Evolutionary conservation across 306 rosid species (phyloP), one percentile per base, ranked within the genome.

Genomic region (Psophocarpus tetragonolobus): DNA sequence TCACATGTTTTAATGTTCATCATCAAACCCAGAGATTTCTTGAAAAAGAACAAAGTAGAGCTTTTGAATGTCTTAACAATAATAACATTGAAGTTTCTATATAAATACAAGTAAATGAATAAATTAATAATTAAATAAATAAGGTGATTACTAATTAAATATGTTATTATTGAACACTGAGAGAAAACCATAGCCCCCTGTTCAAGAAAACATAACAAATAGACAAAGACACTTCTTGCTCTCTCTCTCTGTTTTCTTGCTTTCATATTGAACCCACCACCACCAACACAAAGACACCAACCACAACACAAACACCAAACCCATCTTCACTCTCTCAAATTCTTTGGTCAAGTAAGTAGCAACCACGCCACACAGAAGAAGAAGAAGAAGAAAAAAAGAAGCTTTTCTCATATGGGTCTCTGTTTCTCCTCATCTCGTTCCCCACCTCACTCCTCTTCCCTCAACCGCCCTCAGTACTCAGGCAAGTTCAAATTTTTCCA

Each of bases 341-440:
- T 61, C 26, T n/a, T 39, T 61, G 36, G 62, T 21, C 30, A 5
- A 21, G 32, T 14, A 12, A 42, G 48, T 42, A 17, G 38, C 45
- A 50, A 36, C 64, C 26, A 26, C 23, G 2, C 24, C 3, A 41
- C 14, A 21, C 30, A 63, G 21, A 30, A 21, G 30, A 27, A 24
- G 12, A n/a, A n/a, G n/a, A n/a, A n/a, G n/a, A n/a, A n/a, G n/a
- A n/a, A n/a, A n/a, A n/a, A n/a, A n/a, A n/a, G n/a, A n/a, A 36
- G 57, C 36, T 6, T 6, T 29, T n/a, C 61, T 24, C 71, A 38
- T 8, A 91, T 91, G 94, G 97, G 94, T 80, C 84, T 81, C 70
- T 89, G 97, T 83, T 83, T 71, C 48, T 75, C 87, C 79, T 75
- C 87, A 79, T 78, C 61, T 47, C n/a, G n/a, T n/a, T 65, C 57